Evolutionary conservation across 164 flowering plant genomes (phyloP), one percentile per base, ranked within the genome.

Genomic region (Kalanchoe fedtschenkoi): DNA sequence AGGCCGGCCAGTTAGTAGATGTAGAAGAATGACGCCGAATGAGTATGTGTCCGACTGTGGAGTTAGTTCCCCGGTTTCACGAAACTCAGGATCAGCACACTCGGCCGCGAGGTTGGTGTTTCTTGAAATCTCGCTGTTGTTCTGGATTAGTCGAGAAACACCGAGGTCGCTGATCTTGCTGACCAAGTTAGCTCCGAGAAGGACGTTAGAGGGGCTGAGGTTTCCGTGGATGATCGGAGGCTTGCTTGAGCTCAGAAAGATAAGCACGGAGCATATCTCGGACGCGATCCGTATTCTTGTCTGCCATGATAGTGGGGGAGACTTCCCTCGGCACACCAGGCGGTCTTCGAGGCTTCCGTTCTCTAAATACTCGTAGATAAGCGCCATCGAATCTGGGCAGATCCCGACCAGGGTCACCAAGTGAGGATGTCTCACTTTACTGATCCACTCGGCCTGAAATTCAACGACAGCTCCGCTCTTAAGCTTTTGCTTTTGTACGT

Each of bases 331-430:
- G n/a, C 63, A 22, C 33, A 47, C 33, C 24, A 60, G 63, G 47
- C 34, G 11, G 28, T 60, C 63, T 60, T 60, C 63, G 11, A 60
- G 43, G 63, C 34, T 60, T 58, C 61, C 61, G n/a, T 58, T 58
- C 28, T 58, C 61, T 34, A 33, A 11, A 37, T 58, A 58, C 42
- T 60, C 63, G 19, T 60, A 60, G n/a, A 60, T 60, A 39, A 60
- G 63, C 28, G 63, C 38, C 43, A 9, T 60, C n/a, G 38, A 33
- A 3, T 34, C 42, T 2, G 61, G 61, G 34, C 61, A 58, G 38
- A 39, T 58, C 19, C 61, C 61, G 14, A 58, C 15, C 11, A 58
- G 61, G 3, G 41, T 4, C 21, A 19, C 61, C 6, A 58, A 37
- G 38, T 58, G 38, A 6, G 38, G 61, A 34, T 58, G 61, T 37